These are phyloP conservation scores for Coemansia sp. DNA, from an alignment of 192 early-diverging fungal genomes.

Conservation along the genomic window DNA sequence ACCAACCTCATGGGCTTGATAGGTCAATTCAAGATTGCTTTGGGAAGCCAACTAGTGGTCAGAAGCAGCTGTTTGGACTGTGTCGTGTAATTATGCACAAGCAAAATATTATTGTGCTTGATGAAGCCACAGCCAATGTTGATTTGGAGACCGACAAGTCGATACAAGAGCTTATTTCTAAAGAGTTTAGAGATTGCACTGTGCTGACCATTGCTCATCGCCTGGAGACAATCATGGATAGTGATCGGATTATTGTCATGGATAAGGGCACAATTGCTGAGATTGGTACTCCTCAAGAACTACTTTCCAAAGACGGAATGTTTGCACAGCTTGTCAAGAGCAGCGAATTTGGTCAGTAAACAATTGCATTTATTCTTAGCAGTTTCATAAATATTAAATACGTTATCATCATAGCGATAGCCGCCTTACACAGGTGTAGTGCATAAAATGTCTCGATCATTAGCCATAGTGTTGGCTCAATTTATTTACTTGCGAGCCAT, in stretches of 20 bases:
- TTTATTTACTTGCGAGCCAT: too few species aligned
- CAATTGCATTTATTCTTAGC: too few species aligned
- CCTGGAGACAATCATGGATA: conserved; percentile 65
- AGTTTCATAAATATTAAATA: too few species aligned
- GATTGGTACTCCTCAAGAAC: conserved; percentile 11
- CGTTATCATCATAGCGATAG: too few species aligned
- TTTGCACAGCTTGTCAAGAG: conserved; percentile 7
- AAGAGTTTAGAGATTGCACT: conserved; percentile 48
- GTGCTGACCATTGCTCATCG: conserved; percentile 73
- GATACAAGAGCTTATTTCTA: conserved; percentile 34
- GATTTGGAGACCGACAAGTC: conserved; percentile 31
- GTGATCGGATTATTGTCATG: conserved; percentile 71
- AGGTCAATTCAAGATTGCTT: background rate
- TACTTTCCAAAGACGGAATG: conserved; percentile 12
- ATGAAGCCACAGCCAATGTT: conserved; percentile 68
- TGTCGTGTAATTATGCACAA: conserved; percentile 58
- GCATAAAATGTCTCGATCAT: too few species aligned
- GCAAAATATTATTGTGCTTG: conserved; percentile 61
- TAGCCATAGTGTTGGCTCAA: too few species aligned
- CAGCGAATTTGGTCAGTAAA: conserved; percentile 5
- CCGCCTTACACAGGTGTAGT: too few species aligned
- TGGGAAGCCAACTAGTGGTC: conserved; percentile 34
- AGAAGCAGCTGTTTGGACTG: conserved; percentile 64
- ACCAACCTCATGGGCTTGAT: background rate
- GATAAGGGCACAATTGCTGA: conserved; percentile 31